phyloP scores from a whole-genome alignment of 192 early-diverging fungal species.

The Rhizophagus sp. region DNA sequence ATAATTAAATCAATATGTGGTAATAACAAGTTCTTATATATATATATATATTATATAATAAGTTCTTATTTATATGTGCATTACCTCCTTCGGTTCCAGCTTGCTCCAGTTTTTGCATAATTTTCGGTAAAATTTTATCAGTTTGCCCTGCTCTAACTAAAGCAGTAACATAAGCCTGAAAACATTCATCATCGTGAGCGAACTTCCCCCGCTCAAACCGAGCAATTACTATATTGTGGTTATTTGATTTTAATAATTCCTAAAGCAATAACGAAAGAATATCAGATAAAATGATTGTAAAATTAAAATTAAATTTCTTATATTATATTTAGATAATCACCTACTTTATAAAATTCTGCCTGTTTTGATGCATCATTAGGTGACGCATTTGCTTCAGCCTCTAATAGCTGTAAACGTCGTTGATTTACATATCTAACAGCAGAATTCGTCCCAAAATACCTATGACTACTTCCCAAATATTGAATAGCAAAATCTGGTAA shows the following conservation, averaged over 20 bases:
- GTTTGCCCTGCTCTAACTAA: constrained; percentile 51
- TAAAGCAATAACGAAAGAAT: constrained; percentile 22
- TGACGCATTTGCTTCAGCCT: constrained; percentile 54
- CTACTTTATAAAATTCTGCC: constrained; percentile 57
- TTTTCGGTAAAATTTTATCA: constrained; percentile 56
- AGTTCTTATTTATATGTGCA: constrained; percentile 13
- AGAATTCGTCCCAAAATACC: constrained; percentile 10
- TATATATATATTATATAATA: too few species aligned
- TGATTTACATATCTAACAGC: constrained; percentile 47
- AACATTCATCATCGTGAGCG: constrained; percentile 53
- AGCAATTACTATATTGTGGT: constrained; percentile 50
- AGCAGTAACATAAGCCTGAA: constrained; percentile 56
- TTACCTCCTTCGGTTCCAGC: constrained; percentile 33
- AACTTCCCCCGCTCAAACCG: constrained; percentile 58
- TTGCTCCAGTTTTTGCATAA: constrained; percentile 52
- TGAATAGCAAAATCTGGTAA: background rate
- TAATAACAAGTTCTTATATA: constrained; percentile 19
- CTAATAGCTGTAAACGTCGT: constrained; percentile 49
- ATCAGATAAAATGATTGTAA: background rate
- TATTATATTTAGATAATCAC: background rate
- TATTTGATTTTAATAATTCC: constrained; percentile 55
- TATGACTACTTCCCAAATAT: background rate
- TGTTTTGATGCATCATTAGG: constrained; percentile 52
- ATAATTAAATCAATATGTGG: background rate
- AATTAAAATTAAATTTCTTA: too few species aligned